Base-by-base conservation (phyloP, 805 yeast genomes). In the Wickerhamiella azymoides region DNA sequence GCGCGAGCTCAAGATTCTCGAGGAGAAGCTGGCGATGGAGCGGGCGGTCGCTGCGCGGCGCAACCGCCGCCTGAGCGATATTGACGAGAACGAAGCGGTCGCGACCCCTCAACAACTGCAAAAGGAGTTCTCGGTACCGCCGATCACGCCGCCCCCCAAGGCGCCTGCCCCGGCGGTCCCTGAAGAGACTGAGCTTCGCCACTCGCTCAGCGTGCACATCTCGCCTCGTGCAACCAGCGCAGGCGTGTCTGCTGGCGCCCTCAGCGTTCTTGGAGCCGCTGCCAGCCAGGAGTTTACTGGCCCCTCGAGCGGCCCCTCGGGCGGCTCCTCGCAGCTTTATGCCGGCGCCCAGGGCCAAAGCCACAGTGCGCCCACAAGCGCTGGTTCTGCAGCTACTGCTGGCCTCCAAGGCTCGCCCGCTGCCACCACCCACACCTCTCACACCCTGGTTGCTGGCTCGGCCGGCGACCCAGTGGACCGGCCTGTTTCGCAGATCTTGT, bases 1-100 rank as follows among this genome's bases (percentile, higher is more conserved):
- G 52, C 54, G 58, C 19, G 69, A 67, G 53, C 59, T 67, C 33
- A 58, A 60, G 24, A 65, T 60, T 27, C 58, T 67, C 41, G 71
- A 67, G 16, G 45, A 42, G 36, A 39, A 37, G 8, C 33, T 42
- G 18, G 40, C 33, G 2, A 21, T 8, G 18, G 40, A 42, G 30
- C 14, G 26, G 33, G 45, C 33, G 2, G 36, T 30, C 9, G 16
- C 13, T 3, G 16, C 11, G 9, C 33, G 33, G 16, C 33, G 33
- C 33, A 30, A 30, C 16, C 14, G 33, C 7, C 11, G 33, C 2
- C 33, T 30, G 8, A 11, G 14, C n/a, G 33, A 30, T 30, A 30
- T 30, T 30, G 33, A 30, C 16, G 33, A 30, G 16, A 30, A 30
- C n/a, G 16, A n/a, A 16, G 33, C 33, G 11, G 33, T 30, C 3